Base-by-base conservation (phyloP, 371 early-diverging fungal genomes). In the Rozella allomycis region DNA sequence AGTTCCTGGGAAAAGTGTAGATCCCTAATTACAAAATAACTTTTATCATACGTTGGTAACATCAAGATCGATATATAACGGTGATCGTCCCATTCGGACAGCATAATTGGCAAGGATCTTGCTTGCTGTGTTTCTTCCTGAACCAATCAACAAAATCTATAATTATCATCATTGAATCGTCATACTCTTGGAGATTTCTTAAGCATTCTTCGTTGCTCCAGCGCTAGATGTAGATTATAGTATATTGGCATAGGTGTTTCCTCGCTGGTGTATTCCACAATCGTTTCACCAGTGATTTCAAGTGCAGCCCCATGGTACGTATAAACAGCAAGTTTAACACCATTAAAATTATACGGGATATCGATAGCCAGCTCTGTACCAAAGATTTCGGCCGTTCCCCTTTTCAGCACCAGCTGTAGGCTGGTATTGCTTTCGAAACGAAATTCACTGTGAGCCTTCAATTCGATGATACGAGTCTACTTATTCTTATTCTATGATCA, bases 231-330 rank as follows among this genome's bases (percentile, higher is more conserved):
- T 4, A 72, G 58, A 44, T 86, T 86, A 25, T 86, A 52, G 46
- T 79, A 84, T 31, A 66, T 67, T 19, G 55, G 53, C 90, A 93
- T 88, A 7, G 87, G 85, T 3, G 94, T 90, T 41, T 93, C 94
- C 20, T 66, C 74, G 0, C 84, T 83, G 2, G 74, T 65, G 37
- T 91, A 88, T 34, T 77, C 83, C 3, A 78, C 78, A 14, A 62
- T 49, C 39, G 67, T 72, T 18, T 47, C 43, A 26, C 86, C 86
- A 50, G 59, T 54, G 55, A 67, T 58, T 39, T 58, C 56, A 3
- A 88, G 41, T 17, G 53, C 59, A 54, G 87, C 86, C 11, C 91
- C 94, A 36, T 80, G 72, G 81, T 82, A 93, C 2, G 82, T 80
- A 48, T 78, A 90, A 0, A 88, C 62, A n/a, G 87, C 88, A 11